Base-by-base conservation (phyloP, 176 grass and related monocot species). In the Ampelocalamus luodianensis region DNA sequence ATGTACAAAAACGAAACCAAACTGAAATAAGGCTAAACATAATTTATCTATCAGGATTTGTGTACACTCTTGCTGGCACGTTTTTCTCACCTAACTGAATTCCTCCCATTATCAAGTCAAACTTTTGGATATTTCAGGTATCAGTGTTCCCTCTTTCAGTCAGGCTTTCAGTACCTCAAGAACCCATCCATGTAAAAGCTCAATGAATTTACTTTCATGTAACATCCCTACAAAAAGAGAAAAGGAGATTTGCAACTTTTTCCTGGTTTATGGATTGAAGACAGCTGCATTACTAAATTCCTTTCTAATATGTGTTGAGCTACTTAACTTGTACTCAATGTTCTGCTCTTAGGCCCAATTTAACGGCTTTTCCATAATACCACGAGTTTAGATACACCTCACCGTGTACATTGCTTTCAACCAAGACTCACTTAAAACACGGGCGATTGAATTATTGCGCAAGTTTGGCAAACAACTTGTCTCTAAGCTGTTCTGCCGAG, bases 31-130 rank as follows among this genome's bases (percentile, higher is more conserved):
- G 24, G 20, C 27, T 71, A 56, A 63, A 32, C 39, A 2, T 9
- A 15, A 76, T 34, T 59, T 67, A 50, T 68, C 20, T 37, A 56
- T 34, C 12, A 65, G 7, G 38, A 75, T 68, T 24, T 51, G 8
- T 4, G 69, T 34, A 48, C 5, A 18, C 34, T 76, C n/a, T 27
- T 56, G n/a, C 6, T 20, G 75, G 65, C 5, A 43, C 2, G n/a
- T 79, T 65, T 65, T 89, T 85, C 87, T 50, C 69, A 85, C 82
- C 82, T 20, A 70, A 76, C n/a, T 10, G 20, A 89, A 36, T 58
- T 39, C 69, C 42, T 39, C 75, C 1, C 10, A 14, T 62, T 3
- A 61, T 65, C 9, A 38, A 79, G 42, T 14, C 8, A 24, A 40
- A 23, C 5, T 37, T 15, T n/a, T 3, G 3, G 15, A 14, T 65